Evolutionary conservation across 75 land plant species (phyloP).

Genomic region (Picea glauca): DNA sequence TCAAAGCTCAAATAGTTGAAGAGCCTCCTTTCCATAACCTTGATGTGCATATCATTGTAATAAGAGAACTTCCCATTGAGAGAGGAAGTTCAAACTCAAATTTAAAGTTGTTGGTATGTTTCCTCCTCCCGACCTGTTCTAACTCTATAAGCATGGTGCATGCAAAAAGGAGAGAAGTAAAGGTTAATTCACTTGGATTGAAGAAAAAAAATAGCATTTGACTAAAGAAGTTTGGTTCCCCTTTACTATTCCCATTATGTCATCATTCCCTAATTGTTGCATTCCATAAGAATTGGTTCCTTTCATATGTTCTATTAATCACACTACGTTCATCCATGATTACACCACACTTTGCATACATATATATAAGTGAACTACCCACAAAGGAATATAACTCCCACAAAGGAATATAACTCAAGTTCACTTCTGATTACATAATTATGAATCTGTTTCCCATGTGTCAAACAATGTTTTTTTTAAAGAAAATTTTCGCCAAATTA

Average conservation of each 20-base stretch:
- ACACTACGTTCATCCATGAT: background rate
- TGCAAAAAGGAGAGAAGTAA: background rate
- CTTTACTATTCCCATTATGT: background rate
- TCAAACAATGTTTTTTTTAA: too few species aligned
- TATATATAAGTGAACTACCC: background rate
- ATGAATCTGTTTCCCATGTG: too few species aligned
- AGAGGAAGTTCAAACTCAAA: background rate
- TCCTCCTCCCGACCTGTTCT: background rate
- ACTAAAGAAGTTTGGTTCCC: background rate
- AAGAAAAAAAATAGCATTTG: background rate
- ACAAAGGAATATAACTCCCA: conserved; percentile 4
- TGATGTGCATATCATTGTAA: conserved; percentile 21
- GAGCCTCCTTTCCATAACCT: too few species aligned
- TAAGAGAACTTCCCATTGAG: background rate
- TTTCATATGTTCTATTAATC: background rate
- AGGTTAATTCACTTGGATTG: background rate
- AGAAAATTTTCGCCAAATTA: too few species aligned
- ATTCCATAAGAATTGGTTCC: background rate
- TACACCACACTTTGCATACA: background rate
- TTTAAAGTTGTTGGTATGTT: background rate
- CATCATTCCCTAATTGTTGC: background rate
- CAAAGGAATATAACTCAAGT: background rate
- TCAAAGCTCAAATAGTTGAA: too few species aligned
- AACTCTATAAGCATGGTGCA: background rate
- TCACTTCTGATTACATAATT: background rate